Base-by-base conservation (phyloP, 129 eudicot species). In the sunflower (Helianthus annuus) region DNA sequence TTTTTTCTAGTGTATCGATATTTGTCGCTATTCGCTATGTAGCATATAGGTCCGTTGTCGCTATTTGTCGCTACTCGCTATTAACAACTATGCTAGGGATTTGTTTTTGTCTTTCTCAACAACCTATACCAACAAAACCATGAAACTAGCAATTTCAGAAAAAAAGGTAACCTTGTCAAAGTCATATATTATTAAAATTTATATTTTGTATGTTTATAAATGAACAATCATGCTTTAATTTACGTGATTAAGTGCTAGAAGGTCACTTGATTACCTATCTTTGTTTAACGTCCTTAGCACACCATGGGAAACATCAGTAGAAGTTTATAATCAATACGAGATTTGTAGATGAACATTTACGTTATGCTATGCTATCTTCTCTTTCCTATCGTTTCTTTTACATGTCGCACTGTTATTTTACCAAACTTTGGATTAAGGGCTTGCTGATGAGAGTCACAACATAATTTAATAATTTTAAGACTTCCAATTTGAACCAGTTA, bases 401-500 rank as follows among this genome's bases (percentile, higher is more conserved):
- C 3, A 48, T 45, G 48, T 38, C 5, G 34, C 22, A 34, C 2
- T 52, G 16, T 53, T 34, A 32, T 34, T 22, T 51, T 52, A 2
- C 1, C 10, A 3, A 6, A 51, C 10, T 17, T 51, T 15, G 38
- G 13, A 69, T n/a, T 2, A 1, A 48, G 29, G 63, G 46, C 73
- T n/a, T 16, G 4, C 52, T 61, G 49, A 32, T 36, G 24, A 32
- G 32, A 6, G 62, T 52, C 52, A 48, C 14, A 68, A 10, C 9
- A 7, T 69, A 8, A 17, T 9, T 10, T 29, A 10, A 32, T 68
- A 13, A 14, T 9, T 51, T 68, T 51, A n/a, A 15, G 44, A 16
- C 62, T n/a, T 34, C 11, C 29, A 11, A 10, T 68, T 52, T 29
- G 73, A 74, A 71, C 58, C 66, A 14, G 9, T 72, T 44, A 38